phyloP scores from a whole-genome alignment of 1,139 yeast genomes.

The Wickerhamomyces sp. region DNA sequence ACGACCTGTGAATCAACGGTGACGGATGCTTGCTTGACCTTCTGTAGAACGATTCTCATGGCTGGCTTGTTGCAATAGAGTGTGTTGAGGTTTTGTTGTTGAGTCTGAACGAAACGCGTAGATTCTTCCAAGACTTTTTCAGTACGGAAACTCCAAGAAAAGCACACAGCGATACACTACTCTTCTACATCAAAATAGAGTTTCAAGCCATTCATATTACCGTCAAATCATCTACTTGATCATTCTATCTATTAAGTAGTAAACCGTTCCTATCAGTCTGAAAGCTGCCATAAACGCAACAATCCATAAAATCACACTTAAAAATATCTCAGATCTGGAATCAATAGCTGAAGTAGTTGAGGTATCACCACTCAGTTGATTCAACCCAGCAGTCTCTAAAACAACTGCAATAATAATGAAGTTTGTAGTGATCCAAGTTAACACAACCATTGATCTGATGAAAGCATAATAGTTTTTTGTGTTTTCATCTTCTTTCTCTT shows the following conservation, averaged over 20 bases:
- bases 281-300: slow-evolving; percentile 78
- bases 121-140: too few relatives aligned
- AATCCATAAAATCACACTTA: slow-evolving; percentile 72
- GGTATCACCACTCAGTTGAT: slow-evolving; percentile 26
- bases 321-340: slow-evolving; percentile 47
- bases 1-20: slow-evolving; percentile 66
- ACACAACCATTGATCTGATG: slow-evolving; percentile 73
- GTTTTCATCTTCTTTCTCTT: slow-evolving; percentile 45
- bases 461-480: slow-evolving; percentile 69
- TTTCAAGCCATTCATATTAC: background rate
- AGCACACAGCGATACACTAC: background rate
- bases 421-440: slow-evolving; percentile 76
- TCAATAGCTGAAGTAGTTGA: slow-evolving; percentile 30
- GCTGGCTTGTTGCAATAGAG: background rate
- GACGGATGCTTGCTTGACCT: slow-evolving; percentile 83
- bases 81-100: too few relatives aligned
- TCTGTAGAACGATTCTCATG: slow-evolving; percentile 87
- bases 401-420: slow-evolving; percentile 69
- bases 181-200: background rate
- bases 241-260: slow-evolving; percentile 47
- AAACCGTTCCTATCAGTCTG: slow-evolving; percentile 62
- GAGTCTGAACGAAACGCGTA: too few relatives aligned
- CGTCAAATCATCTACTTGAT: slow-evolving; percentile 17
- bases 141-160: too few relatives aligned
- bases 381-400: slow-evolving; percentile 55